These are phyloP conservation scores for Chloris gayana DNA, from an alignment of 176 grass and related monocot genomes.

Conservation along the genomic window DNA sequence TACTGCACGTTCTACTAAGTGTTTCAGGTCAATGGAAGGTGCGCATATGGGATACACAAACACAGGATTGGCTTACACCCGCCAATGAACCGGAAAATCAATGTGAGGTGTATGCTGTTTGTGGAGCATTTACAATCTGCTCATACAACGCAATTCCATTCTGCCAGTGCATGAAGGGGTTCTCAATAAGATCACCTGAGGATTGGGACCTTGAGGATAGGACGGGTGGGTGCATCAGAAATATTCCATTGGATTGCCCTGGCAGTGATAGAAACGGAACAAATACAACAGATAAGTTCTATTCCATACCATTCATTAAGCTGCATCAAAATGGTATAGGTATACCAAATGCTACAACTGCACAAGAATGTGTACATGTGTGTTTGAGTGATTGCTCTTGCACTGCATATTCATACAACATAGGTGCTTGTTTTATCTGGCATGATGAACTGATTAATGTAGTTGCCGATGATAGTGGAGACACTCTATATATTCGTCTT, in stretches of 20 bases:
- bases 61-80: conserved; percentile 28
- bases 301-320: background rate
- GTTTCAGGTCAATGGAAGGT: conserved; percentile 44
- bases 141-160: background rate
- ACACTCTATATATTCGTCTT: conserved; percentile 58
- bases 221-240: conserved; percentile 53
- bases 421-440: conserved; percentile 49
- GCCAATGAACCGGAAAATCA: conserved; percentile 16
- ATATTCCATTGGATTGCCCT: conserved; percentile 38
- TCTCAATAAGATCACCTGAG: conserved; percentile 17
- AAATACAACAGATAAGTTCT: conserved; percentile 35
- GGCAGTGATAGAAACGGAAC: background rate
- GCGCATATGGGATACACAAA: conserved; percentile 28
- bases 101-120: conserved; percentile 58
- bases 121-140: conserved; percentile 60
- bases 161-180: conserved; percentile 62
- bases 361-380: background rate
- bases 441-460: conserved; percentile 48
- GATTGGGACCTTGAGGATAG: conserved; percentile 54
- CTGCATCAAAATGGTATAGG: background rate
- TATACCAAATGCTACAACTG: background rate
- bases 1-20: conserved; percentile 26
- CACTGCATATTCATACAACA: conserved; percentile 48
- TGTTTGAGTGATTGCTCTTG: conserved; percentile 61
- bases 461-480: conserved; percentile 13